A percentile compares a stretch with the other conserved stretches of the same genome.
phyloP scores from a whole-genome alignment of 139 green algal genomes.

The Penium margaritaceum region DNA sequence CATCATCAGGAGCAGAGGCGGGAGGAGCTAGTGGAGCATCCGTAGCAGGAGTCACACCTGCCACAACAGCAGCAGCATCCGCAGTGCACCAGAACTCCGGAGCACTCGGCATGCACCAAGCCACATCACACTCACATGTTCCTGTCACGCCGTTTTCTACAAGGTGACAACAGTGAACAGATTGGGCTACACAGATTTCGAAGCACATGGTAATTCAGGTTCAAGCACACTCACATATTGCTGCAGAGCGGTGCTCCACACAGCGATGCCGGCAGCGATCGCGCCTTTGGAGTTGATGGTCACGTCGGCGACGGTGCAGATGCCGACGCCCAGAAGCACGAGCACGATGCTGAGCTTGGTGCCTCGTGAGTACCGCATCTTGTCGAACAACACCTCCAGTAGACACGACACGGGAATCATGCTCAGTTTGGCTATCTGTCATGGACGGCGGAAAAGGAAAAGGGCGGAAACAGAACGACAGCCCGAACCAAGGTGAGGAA shows the following conservation, averaged over 20 bases:
- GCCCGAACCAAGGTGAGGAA: too few relatives aligned
- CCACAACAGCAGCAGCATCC: background rate
- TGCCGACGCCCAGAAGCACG: conserved; percentile 68
- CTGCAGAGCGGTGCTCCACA: conserved; percentile 32
- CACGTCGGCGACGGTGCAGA: conserved; percentile 35
- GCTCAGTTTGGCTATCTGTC: conserved; percentile 81
- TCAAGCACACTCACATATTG: conserved; percentile 42
- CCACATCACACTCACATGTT: too few relatives aligned
- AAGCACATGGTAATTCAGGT: too few relatives aligned
- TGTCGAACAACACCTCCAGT: conserved; percentile 71
- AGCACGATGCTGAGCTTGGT: conserved; percentile 58
- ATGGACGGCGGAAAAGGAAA: background rate
- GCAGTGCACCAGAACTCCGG: too few relatives aligned
- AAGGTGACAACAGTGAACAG: too few relatives aligned
- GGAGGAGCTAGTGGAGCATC: background rate
- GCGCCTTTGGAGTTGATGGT: conserved; percentile 36
- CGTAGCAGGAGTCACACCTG: background rate
- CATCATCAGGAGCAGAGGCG: too few relatives aligned
- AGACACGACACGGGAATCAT: conserved; percentile 88
- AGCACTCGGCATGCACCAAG: too few relatives aligned
- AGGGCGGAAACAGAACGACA: background rate
- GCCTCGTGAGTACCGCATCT: conserved; percentile 55
- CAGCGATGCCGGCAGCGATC: conserved; percentile 29
- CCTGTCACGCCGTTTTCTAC: too few relatives aligned
- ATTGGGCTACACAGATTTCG: too few relatives aligned